These are phyloP conservation scores for Kluyveromyces dobzhanskii DNA, from an alignment of 805 yeast species.

Conservation along the genomic window DNA sequence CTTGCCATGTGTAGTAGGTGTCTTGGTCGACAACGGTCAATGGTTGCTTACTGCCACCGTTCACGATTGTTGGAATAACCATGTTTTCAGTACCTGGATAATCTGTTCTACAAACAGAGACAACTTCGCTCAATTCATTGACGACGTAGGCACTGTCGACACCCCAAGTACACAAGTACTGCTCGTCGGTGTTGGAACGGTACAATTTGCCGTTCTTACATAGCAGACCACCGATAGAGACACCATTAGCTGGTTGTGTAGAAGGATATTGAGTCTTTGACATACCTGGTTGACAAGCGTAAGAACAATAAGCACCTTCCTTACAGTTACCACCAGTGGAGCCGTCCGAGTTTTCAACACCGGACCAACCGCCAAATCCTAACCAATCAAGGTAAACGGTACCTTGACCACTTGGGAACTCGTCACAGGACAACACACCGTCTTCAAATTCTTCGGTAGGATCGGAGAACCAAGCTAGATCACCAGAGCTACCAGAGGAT, in stretches of 20 bases:
- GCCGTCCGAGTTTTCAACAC: slow-evolving; percentile 33
- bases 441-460: slow-evolving; percentile 59
- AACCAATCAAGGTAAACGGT: slow-evolving; percentile 53
- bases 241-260: slow-evolving; percentile 78
- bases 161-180: slow-evolving; percentile 87
- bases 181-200: slow-evolving; percentile 61
- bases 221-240: slow-evolving; percentile 85
- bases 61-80: slow-evolving; percentile 85
- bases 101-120: slow-evolving; percentile 95
- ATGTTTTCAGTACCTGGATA: slow-evolving; percentile 99
- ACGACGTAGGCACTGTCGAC: slow-evolving; percentile 57
- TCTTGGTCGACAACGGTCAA: slow-evolving; percentile 75
- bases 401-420: slow-evolving; percentile 71
- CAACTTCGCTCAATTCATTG: slow-evolving; percentile 51
- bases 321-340: slow-evolving; percentile 57
- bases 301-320: slow-evolving; percentile 93
- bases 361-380: slow-evolving; percentile 44
- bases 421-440: slow-evolving; percentile 60
- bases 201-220: slow-evolving; percentile 81
- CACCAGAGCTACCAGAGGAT: slow-evolving; percentile 39
- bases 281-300: slow-evolving; percentile 98
- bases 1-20: slow-evolving; percentile 74
- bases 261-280: slow-evolving; percentile 98
- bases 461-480: slow-evolving; percentile 43
- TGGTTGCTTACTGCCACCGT: slow-evolving; percentile 55